A percentile compares a stretch with the other conserved stretches of the same genome.
phyloP scores from a whole-genome alignment of 768 basidiomycete species.

The Termitomyces sp. region DNA sequence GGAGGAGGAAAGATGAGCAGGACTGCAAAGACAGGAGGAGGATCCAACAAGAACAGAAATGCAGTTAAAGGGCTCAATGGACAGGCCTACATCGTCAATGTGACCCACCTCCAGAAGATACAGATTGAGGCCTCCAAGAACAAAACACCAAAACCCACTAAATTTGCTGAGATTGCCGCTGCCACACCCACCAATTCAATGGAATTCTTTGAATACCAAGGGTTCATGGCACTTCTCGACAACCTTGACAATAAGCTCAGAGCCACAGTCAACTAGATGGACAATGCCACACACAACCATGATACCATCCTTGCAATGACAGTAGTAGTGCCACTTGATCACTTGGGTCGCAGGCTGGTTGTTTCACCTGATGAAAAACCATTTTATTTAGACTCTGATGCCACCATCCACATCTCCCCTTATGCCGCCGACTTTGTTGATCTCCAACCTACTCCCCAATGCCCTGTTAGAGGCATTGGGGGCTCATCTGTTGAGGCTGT shows the following conservation, averaged over 20 bases:
- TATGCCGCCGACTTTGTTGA: background rate
- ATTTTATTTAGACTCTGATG: background rate
- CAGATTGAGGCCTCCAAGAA: background rate
- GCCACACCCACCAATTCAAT: background rate
- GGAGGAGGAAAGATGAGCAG: background rate
- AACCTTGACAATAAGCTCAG: background rate
- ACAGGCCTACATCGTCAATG: background rate
- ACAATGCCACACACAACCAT: background rate
- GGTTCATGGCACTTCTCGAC: background rate
- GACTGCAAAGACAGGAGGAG: background rate
- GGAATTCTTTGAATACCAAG: background rate
- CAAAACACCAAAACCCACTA: background rate
- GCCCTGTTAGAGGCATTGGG: too few species aligned
- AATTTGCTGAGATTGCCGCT: background rate
- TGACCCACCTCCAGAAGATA: background rate
- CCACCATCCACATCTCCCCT: background rate
- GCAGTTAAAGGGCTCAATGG: background rate
- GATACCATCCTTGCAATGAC: background rate
- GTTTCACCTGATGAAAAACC: background rate
- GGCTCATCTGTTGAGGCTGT: too few species aligned
- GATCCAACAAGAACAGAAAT: background rate
- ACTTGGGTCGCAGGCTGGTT: background rate
- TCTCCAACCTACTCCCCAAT: too few species aligned
- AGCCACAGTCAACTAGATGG: background rate
- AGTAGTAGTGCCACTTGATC: background rate